Base-by-base conservation (phyloP, 1,284 basidiomycete genomes). In the Xanthoconium separans region DNA sequence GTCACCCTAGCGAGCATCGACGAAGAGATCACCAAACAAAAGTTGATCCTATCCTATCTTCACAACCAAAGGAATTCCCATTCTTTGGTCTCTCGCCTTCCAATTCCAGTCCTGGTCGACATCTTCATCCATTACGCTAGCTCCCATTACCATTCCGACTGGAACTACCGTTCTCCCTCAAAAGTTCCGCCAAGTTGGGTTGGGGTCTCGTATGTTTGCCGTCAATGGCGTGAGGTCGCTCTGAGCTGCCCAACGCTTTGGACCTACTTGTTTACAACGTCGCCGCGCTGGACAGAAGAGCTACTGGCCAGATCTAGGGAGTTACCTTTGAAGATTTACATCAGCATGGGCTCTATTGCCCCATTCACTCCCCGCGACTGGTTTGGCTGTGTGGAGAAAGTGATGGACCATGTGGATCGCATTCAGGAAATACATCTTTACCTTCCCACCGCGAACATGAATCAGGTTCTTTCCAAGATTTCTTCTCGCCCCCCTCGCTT, bases 221-320 rank as follows among this genome's bases (percentile, higher is more conserved):
- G 12, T 9, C 31, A 13, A 16, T 53, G 50, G 51, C 51, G 50
- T 13, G 46, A 55, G 2, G 64, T 68, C 9, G 70, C 71, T 12
- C 49, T 73, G 4, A 59, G 53, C 6, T 48, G 29, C 15, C 9
- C 18, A 15, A 48, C 11, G 18, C 10, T 39, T 12, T 39, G 37
- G 37, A 39, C 37, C 11, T 55, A 50, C 39, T 47, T 69, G 7
- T 27, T 60, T 4, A 59, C 66, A 8, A 48, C 41, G 1, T 60
- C 57, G 1, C 62, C 54, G 2, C 49, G 52, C 16, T 69, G 67
- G 63, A 65, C 64, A 13, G 60, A 68, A 27, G 69, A 64, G 44
- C 65, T 75, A 62, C 42, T 75, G 15, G 50, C 53, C 20, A 59
- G 73, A 10, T 75, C 72, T 0, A 73, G 68, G 50, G 60, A 56